Evolutionary conservation across 331 rosid species (phyloP).

Genomic region (Phaseolus coccineus): DNA sequence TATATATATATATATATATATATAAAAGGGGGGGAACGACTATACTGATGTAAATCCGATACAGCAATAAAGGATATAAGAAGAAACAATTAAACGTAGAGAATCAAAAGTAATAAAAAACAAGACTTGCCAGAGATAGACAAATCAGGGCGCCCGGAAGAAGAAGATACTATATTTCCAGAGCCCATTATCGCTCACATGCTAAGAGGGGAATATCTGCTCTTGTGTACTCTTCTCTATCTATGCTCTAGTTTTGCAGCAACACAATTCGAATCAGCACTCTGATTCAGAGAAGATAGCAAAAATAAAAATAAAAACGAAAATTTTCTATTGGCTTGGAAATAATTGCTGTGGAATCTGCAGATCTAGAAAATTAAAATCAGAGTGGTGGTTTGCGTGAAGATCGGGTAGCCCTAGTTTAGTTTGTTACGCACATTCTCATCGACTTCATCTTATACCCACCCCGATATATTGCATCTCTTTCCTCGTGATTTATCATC

Average conservation of each 20-base stretch:
- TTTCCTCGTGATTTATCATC: not conserved
- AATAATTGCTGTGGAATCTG: not conserved
- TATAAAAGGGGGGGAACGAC: not conserved
- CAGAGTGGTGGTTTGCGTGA: slow-evolving; percentile 44
- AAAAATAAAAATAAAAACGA: not conserved
- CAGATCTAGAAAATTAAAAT: slow-evolving; percentile 47
- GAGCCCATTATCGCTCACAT: slow-evolving; percentile 65
- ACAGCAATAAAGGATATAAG: not conserved
- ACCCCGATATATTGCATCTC: not conserved
- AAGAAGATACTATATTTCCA: slow-evolving; percentile 51
- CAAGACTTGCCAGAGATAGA: slow-evolving; percentile 48
- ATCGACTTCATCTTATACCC: slow-evolving; percentile 8
- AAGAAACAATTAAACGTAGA: not conserved
- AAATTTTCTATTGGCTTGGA: not conserved
- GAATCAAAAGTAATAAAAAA: not conserved
- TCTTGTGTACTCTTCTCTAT: not conserved
- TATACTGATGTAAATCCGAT: slow-evolving; percentile 29
- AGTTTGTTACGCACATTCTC: slow-evolving; percentile 43
- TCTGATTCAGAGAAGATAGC: not conserved
- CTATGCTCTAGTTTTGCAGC: not conserved
- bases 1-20: too few species aligned
- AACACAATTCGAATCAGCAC: not conserved
- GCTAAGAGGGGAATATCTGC: slow-evolving; percentile 5
- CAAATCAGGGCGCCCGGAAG: slow-evolving; percentile 42
- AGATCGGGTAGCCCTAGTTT: slow-evolving; percentile 38